phyloP scores from a whole-genome alignment of 192 early-diverging fungal genomes.

The Phycomyces blakesleeanus region DNA sequence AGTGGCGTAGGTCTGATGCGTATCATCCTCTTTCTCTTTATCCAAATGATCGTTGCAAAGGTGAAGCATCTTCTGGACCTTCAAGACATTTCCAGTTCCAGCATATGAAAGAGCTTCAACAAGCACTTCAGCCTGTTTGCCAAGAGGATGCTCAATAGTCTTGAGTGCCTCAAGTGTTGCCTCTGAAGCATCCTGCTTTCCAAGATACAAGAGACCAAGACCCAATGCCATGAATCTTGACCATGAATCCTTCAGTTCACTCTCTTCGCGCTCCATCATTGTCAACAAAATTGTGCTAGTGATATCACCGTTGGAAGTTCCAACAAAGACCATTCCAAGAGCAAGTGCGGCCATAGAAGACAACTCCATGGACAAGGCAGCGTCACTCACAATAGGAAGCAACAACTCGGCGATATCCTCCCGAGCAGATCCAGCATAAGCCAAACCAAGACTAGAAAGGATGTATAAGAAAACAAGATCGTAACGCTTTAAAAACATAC shows the following conservation, averaged over 20 bases:
- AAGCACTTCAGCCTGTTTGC: conserved; percentile 82
- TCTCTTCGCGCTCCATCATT: conserved; percentile 92
- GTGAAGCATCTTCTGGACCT: conserved; percentile 95
- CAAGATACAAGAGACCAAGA: conserved; percentile 82
- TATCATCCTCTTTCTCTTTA: conserved; percentile 76
- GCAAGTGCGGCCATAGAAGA: conserved; percentile 86
- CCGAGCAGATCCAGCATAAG: conserved; percentile 87
- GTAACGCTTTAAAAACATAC: conserved; percentile 31
- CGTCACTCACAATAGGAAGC: conserved; percentile 77
- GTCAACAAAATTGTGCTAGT: conserved; percentile 87
- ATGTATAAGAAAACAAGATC: not conserved
- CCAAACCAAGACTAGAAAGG: conserved; percentile 76
- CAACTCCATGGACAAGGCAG: conserved; percentile 78
- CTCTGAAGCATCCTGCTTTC: conserved; percentile 86
- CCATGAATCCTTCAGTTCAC: conserved; percentile 81
- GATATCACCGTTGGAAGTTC: conserved; percentile 86
- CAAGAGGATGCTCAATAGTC: conserved; percentile 90
- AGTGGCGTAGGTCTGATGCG: conserved; percentile 92
- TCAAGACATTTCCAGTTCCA: conserved; percentile 95
- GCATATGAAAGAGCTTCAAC: conserved; percentile 89
- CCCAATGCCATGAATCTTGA: conserved; percentile 94
- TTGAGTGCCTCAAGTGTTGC: conserved; percentile 91
- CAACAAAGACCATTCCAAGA: conserved; percentile 90
- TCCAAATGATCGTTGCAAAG: conserved; percentile 94
- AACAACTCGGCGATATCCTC: conserved; percentile 84